Conservation (phyloP, 108 stramenopile genomes). For the Hondaea fermentalgiana region DNA sequence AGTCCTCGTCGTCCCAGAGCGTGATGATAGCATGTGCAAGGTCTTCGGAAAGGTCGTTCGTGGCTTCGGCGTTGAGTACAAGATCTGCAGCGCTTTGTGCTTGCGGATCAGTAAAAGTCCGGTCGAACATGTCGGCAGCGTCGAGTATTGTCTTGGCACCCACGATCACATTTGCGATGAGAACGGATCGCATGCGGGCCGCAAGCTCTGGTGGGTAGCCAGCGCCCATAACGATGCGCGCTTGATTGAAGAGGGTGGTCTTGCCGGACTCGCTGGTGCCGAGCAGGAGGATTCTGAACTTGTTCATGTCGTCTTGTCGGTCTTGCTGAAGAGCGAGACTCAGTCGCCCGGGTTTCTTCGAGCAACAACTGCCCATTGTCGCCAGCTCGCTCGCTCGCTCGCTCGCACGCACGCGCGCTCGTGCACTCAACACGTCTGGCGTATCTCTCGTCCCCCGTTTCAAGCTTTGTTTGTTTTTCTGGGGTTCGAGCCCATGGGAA, state of each 20-base stretch:
- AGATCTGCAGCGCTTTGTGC: not conserved
- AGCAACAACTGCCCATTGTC: too few species aligned
- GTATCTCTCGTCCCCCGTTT: too few species aligned
- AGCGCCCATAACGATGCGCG: constrained; percentile 35
- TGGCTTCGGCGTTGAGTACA: not conserved
- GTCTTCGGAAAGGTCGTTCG: not conserved
- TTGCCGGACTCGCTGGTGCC: constrained; percentile 43
- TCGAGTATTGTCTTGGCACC: not conserved
- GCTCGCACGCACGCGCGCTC: too few species aligned
- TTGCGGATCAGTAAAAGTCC: not conserved
- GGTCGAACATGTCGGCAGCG: not conserved
- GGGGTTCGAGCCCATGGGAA: too few species aligned
- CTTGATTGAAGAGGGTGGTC: constrained; percentile 46
- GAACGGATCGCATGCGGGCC: constrained; percentile 2
- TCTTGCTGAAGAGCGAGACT: not conserved
- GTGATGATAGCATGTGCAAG: not conserved
- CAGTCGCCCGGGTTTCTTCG: not conserved
- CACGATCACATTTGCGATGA: constrained; percentile 23
- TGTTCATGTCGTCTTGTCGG: not conserved
- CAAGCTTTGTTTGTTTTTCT: too few species aligned
- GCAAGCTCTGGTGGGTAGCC: constrained; percentile 13
- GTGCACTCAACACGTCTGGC: too few species aligned
- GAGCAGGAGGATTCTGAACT: constrained; percentile 36
- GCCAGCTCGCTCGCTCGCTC: too few species aligned
- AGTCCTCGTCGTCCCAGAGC: constrained; percentile 31